Conservation (phyloP, 1,284 basidiomycete species). For the Sporisorium exsertum region DNA sequence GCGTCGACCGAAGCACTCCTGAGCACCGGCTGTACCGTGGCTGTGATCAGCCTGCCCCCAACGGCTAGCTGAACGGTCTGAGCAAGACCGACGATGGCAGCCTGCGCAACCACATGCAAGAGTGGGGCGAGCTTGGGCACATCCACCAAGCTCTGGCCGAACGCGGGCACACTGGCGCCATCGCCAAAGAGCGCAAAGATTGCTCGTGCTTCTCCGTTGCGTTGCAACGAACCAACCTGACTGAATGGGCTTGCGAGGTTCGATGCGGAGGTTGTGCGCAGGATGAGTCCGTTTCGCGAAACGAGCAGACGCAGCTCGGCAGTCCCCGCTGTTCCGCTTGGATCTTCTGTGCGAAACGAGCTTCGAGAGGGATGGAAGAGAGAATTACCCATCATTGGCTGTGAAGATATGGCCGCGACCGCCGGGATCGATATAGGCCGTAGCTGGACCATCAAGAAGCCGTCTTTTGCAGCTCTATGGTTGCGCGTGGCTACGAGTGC, state of each 20-base stretch:
- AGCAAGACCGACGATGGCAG: slow-evolving; percentile 22
- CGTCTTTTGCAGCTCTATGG: background rate
- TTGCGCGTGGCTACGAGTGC: background rate
- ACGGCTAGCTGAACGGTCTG: slow-evolving; percentile 18
- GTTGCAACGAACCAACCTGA: background rate
- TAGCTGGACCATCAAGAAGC: slow-evolving; percentile 13
- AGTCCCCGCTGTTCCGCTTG: background rate
- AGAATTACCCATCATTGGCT: background rate
- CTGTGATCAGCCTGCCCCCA: slow-evolving; percentile 7
- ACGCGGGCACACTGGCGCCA: background rate
- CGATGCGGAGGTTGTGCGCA: background rate
- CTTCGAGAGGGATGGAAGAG: background rate
- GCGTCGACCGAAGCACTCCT: background rate
- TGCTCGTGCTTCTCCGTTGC: background rate
- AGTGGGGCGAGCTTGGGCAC: slow-evolving; percentile 22
- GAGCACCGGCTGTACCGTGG: slow-evolving; percentile 26
- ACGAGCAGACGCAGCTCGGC: slow-evolving; percentile 25
- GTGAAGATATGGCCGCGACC: background rate
- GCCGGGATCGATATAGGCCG: background rate
- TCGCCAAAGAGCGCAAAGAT: slow-evolving; percentile 12
- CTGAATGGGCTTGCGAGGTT: background rate
- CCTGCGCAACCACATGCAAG: slow-evolving; percentile 30
- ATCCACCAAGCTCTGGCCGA: slow-evolving; percentile 29
- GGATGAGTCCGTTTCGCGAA: slow-evolving; percentile 28
- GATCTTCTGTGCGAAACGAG: background rate